Evolutionary conservation across 176 grass and related monocot genomes (phyloP).

Genomic region (Ensete glaucum): DNA sequence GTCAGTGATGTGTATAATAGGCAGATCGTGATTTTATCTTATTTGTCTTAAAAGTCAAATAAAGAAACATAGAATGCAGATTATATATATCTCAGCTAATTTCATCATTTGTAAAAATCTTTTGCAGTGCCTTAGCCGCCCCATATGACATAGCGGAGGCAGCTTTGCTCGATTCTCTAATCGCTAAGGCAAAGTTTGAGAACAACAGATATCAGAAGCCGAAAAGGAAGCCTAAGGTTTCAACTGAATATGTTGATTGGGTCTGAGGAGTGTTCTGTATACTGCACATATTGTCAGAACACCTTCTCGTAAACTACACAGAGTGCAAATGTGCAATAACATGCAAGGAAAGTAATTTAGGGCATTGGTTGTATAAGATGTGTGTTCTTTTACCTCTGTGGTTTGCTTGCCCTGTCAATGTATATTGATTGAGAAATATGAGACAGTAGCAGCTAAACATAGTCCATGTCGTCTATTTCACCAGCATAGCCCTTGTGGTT

Average conservation of each 20-base stretch:
- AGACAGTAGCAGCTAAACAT: too few species aligned
- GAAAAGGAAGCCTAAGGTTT: conserved; percentile 15
- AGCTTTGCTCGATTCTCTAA: conserved; percentile 24
- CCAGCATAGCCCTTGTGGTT: too few species aligned
- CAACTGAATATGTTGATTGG: conserved; percentile 24
- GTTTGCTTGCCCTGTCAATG: too few species aligned
- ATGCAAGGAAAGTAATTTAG: background rate
- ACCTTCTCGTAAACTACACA: background rate
- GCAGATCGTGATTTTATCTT: background rate
- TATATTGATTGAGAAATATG: too few species aligned
- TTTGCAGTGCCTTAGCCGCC: conserved; percentile 22
- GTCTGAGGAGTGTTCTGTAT: conserved; percentile 12
- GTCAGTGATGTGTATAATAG: conserved; percentile 28
- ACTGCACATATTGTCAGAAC: too few species aligned
- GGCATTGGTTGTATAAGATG: too few species aligned
- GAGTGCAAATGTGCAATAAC: background rate
- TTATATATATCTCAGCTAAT: background rate
- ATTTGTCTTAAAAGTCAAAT: background rate
- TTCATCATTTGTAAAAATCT: background rate
- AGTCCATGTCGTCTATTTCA: too few species aligned
- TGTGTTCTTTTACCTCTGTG: too few species aligned
- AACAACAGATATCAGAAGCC: conserved; percentile 41
- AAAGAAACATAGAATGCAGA: too few species aligned
- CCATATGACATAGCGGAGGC: conserved; percentile 39
- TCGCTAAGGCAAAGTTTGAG: conserved; percentile 34